phyloP scores from a whole-genome alignment of 768 basidiomycete genomes.

The Roridomyces roridus region DNA sequence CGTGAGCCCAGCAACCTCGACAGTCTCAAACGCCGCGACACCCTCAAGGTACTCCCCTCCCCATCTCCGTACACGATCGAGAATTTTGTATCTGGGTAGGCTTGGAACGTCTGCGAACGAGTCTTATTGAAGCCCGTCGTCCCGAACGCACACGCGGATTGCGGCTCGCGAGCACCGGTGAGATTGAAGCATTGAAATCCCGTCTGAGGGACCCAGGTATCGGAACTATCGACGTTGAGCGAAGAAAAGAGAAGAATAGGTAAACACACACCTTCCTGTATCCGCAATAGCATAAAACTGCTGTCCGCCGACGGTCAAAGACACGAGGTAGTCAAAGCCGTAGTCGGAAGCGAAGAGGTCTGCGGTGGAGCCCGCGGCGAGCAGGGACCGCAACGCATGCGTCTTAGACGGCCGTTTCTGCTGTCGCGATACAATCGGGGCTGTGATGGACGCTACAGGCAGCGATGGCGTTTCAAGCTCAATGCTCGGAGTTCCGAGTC shows the following conservation, averaged over 20 bases:
- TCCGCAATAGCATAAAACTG: constrained; percentile 20
- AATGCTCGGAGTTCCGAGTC: no score
- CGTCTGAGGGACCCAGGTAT: constrained; percentile 25
- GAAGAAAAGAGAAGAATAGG: not conserved
- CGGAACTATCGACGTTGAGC: constrained; percentile 25
- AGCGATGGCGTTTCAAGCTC: not conserved
- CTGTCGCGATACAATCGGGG: constrained; percentile 5
- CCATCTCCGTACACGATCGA: constrained; percentile 26
- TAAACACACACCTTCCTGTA: constrained; percentile 19
- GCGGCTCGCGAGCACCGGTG: constrained; percentile 13
- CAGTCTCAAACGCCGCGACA: constrained; percentile 25
- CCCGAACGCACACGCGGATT: constrained; percentile 26
- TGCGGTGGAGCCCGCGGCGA: not conserved
- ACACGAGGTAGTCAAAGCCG: constrained; percentile 20
- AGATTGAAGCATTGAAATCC: constrained; percentile 29
- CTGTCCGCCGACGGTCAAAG: constrained; percentile 16
- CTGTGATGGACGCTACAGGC: not conserved
- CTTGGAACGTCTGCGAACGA: constrained; percentile 19
- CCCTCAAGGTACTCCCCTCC: constrained; percentile 28
- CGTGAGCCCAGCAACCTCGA: constrained; percentile 22
- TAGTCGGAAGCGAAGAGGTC: constrained; percentile 16
- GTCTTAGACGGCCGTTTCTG: not conserved
- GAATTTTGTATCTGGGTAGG: constrained; percentile 19
- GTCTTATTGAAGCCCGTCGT: constrained; percentile 20
- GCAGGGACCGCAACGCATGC: constrained; percentile 5